Base-by-base conservation (phyloP, 768 basidiomycete species). In the Amanita thiersii region DNA sequence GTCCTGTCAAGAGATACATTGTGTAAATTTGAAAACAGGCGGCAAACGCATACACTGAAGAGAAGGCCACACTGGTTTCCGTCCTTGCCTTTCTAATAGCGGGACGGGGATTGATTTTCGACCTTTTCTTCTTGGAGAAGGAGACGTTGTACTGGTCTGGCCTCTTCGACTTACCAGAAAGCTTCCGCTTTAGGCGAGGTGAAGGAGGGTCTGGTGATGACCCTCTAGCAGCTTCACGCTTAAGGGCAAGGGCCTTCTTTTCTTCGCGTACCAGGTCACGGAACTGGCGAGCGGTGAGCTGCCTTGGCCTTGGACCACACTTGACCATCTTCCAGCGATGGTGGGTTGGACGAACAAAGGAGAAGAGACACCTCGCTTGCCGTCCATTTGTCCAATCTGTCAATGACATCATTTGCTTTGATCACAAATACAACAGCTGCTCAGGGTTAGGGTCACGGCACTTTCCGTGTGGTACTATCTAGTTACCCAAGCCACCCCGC, bases 401-500 rank as follows among this genome's bases (percentile, higher is more conserved):
- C 6, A 11, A 36, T 29, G 41, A 29, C 34, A 43, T 43, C 25
- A 43, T 43, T 3, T 18, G 3, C 11, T 2, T 6, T 21, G 18
- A n/a, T 23, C 14, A 33, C 15, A n/a, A n/a, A 14, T 37, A 29
- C 11, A 14, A 6, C 11, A 14, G 1, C 9, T 17, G 4, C 1
- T 5, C 28, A 7, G 50, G 62, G 62, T 65, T 63, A 62, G 62
- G 62, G 58, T 51, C 46, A 39, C 65, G 67, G 67, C 35, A 30
- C 49, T 52, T 50, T 49, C 69, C 66, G 63, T 25, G 21, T 45
- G 47, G 54, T 57, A 44, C 68, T 70, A 46, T 58, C 50, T 49
- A 70, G 66, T 58, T 66, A 31, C 38, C 38, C 56, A 61, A 71
- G 69, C 68, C 68, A 69, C 69, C 50, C n/a, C 46, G 36, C 33